Evolutionary conservation across 2,329 filamentous ascomycete genomes (phyloP), one percentile per base, ranked within the genome.

Genomic region (Colletotrichum theobromicola): DNA sequence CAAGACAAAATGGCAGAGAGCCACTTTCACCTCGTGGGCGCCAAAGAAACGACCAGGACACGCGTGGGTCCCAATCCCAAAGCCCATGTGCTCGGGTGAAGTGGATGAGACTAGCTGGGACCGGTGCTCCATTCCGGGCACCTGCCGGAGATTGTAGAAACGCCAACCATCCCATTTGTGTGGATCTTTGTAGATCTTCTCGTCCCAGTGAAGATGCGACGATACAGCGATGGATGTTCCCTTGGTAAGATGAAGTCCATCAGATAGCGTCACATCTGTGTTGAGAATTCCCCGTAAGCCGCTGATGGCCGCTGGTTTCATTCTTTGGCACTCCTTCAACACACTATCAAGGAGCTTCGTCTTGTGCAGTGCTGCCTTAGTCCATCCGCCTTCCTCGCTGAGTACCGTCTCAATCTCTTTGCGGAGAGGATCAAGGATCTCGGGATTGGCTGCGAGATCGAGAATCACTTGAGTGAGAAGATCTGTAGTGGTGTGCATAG

Each of bases 21-120:
- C 82, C 67, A 87, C 77, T 77, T 88, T 87, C 79, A 87, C 84
- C 80, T 87, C 84, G 76, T 85, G 83, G 30, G 80, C 79, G 13
- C 85, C 86, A 70, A 87, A 87, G 83, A 87, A 87, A 1, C 85
- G 81, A 1, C 86, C 86, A 0, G 84, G 85, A 67, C 84, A 85
- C 9, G 84, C 83, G 69, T 85, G 82, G 28, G 80, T 80, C 7
- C 84, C 84, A 1, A 83, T 81, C 0, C 84, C 84, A 70, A 84
- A 86, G 10, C 81, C 82, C 63, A 84, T 77, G 70, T 79, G 82
- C 8, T 81, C 78, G 67, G 83, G 79, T 16, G 79, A 78, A 60
- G 84, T 83, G 72, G 82, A 84, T 74, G 82, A 66, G 18, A 84
- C 85, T 67, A 87, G 85, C 77, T 87, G 86, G 76, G 85, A 77